A percentile compares a stretch with the other conserved stretches of the same genome.
Conservation (phyloP, 140 eudicot species). For the Anethum foeniculum region DNA sequence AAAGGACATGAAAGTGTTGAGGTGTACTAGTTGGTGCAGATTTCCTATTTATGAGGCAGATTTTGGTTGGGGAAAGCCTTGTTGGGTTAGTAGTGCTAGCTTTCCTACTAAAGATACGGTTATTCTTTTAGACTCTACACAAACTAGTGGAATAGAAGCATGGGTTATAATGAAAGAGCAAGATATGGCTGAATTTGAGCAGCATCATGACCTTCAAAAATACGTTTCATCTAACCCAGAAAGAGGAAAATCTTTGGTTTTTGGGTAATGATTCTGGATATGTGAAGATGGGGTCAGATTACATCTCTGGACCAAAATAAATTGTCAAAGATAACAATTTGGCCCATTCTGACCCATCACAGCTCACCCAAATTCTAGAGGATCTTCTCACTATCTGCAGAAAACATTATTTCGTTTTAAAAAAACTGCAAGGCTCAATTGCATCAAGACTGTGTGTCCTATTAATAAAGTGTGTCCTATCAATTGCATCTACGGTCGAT, state of each 20-base stretch:
- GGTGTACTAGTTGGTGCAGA: constrained; percentile 49
- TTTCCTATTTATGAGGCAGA: constrained; percentile 37
- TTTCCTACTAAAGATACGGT: constrained; percentile 23
- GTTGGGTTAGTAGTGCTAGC: constrained; percentile 41
- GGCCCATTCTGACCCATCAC: neutral
- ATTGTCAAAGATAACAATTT: neutral
- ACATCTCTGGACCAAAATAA: neutral
- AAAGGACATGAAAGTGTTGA: constrained; percentile 30
- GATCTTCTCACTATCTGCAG: neutral
- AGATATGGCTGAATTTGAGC: constrained; percentile 42
- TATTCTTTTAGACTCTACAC: constrained; percentile 36
- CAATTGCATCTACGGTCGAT: no score
- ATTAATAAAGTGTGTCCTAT: neutral
- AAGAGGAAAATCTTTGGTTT: neutral
- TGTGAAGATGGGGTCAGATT: neutral
- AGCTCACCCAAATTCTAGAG: neutral
- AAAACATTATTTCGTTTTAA: neutral
- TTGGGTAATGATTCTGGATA: neutral
- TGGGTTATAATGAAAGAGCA: constrained; percentile 41
- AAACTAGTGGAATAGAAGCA: constrained; percentile 43
- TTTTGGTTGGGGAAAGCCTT: constrained; percentile 67
- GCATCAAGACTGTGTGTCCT: neutral
- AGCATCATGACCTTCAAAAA: constrained; percentile 6
- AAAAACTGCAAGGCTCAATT: neutral
- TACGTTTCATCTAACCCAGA: neutral